Base-by-base conservation (phyloP, 352 stramenopile genomes). In the Phytophthora nicotianae region DNA sequence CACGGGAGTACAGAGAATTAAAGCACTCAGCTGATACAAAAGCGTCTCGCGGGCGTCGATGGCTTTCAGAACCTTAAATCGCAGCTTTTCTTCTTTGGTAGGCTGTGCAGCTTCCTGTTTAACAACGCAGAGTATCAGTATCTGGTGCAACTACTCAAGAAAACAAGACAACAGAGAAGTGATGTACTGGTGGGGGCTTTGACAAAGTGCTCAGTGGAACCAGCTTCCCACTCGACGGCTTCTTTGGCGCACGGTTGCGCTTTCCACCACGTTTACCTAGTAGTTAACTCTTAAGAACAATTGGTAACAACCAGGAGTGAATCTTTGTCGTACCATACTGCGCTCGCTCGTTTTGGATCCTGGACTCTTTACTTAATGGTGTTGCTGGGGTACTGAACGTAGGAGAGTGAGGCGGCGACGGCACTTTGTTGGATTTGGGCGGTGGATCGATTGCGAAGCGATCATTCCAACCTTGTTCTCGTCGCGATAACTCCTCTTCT, bases 391-490 rank as follows among this genome's bases (percentile, higher is more conserved):
- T 62, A 26, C 51, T 77, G 11, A 38, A 56, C 6, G 58, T 74
- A 0, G 58, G 56, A 8, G 52, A 64, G 27, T 67, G 66, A n/a
- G 72, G 56, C 3, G 70, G 47, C 7, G 68, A 71, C 5, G 51
- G 62, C 0, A 62, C 62, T 35, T 87, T 85, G 33, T 80, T 89
- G 5, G 72, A 75, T 35, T 81, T 81, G 13, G 63, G 62, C 4
- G 76, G 79, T 23, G 68, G 64, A n/a, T 89, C 74, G 11, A 86
- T 70, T 19, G 74, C 68, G 54, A 93, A 93, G 1, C 82, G 82
- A 55, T 88, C 79, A 37, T 93, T 89, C 82, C 82, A 93, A 6
- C 77, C 84, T 48, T 83, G 78, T 33, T 93, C 82, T 24, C 81
- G 82, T 29, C 83, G 71, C 47, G 79, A 73, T 20, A 91, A 50